Percentiles rank a stretch among this genome's conserved stretches.
Evolutionary conservation across 345 rosid genomes (phyloP).

Genomic region (Eucalyptus curtisii): DNA sequence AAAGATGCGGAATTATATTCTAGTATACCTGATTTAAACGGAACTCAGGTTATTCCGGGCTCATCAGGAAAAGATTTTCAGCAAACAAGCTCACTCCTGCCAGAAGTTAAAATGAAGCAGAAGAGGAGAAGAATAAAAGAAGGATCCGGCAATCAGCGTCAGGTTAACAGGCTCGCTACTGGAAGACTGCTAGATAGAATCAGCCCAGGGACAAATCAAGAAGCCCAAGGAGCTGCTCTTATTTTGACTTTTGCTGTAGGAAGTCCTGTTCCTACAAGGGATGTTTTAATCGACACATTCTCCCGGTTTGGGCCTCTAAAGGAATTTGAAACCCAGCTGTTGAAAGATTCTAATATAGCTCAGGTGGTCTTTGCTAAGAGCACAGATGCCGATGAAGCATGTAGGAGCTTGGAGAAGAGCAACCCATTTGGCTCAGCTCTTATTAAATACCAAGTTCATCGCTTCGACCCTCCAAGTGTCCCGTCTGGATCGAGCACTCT

Average conservation of each 20-base stretch:
- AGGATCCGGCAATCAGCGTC: neutral
- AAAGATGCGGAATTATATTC: constrained; percentile 9
- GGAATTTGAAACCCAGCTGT: constrained; percentile 35
- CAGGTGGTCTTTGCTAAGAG: constrained; percentile 44
- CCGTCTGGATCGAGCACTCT: constrained; percentile 13
- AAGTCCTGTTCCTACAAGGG: constrained; percentile 53
- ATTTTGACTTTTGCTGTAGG: constrained; percentile 49
- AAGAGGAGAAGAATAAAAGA: constrained; percentile 30
- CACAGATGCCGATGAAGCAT: constrained; percentile 50
- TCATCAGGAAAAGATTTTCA: neutral
- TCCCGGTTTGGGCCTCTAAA: constrained; percentile 61
- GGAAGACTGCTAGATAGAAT: neutral
- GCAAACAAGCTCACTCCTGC: constrained; percentile 5
- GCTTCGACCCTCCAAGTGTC: neutral
- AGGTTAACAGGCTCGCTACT: neutral
- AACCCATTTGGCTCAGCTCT: constrained; percentile 48
- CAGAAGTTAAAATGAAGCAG: constrained; percentile 27
- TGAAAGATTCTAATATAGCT: constrained; percentile 29
- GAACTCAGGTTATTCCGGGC: constrained; percentile 18
- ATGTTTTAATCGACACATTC: constrained; percentile 36
- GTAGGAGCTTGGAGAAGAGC: constrained; percentile 37
- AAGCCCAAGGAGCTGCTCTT: constrained; percentile 32
- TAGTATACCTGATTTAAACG: constrained; percentile 55
- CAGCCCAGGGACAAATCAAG: constrained; percentile 15
- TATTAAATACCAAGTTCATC: constrained; percentile 22